Evolutionary conservation across 1,284 basidiomycete species (phyloP), one percentile per base, ranked within the genome.

Genomic region (Crucibulum parvulum): DNA sequence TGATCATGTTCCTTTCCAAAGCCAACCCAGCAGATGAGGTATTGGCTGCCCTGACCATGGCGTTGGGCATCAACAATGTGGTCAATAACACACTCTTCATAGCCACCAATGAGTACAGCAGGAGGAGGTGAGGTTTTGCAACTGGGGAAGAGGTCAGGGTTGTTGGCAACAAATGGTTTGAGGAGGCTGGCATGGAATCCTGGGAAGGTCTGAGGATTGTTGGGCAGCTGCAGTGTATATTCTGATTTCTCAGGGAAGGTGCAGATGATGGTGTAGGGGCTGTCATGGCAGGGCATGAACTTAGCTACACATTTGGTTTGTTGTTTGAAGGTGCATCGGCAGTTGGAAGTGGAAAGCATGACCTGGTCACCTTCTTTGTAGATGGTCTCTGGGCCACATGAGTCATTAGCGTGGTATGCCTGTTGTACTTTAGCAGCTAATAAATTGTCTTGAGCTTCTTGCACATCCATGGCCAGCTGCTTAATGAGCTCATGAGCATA

Each of bases 281-380:
- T 61, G 24, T 69, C 63, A 38, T 54, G 65, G 1, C 57, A 46
- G 1, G 66, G 63, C 51, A 69, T 65, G 39, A 69, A 68, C 37
- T 69, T 69, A 5, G 66, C 62, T 0, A 56, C 65, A 0, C 52
- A 36, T 9, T 57, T 53, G 6, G 62, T 60, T 0, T 53, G 46
- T 15, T 58, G 56, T 37, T 58, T 60, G 51, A 50, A 63, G 9
- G 58, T 56, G 7, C 51, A 4, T 0, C 55, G 36, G 8, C 52
- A 5, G 24, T 66, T 56, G 10, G 1, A 4, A 1, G 34, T 78
- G 0, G 68, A 65, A 0, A 78, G 61, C 51, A 70, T 54, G 0
- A 80, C 76, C 0, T 39, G 37, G 31, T 77, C 73, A 1, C 74
- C 71, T 0, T 73, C 64, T 6, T 59, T 56, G 50, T 48, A 48